A percentile compares a stretch with the other conserved stretches of the same genome.
These are phyloP conservation scores for Fabrea salina DNA, from an alignment of 169 alveolate species.

Conservation along the genomic window DNA sequence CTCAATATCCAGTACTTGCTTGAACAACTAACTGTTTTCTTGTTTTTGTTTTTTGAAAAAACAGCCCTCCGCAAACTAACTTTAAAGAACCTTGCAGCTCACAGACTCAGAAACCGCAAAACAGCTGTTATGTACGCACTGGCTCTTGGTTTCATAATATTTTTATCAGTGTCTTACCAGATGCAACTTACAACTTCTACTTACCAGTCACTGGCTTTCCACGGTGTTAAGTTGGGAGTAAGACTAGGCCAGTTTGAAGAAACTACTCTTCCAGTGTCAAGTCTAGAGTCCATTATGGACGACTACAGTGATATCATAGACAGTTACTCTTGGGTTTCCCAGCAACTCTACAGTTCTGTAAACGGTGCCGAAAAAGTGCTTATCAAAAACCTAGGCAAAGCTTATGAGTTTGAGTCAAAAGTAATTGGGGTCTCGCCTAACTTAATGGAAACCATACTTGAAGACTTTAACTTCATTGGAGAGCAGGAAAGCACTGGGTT, in stretches of 20 bases:
- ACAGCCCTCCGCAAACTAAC: constrained; percentile 62
- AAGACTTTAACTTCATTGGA: constrained; percentile 39
- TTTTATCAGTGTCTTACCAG: constrained; percentile 62
- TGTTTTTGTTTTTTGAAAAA: constrained; percentile 62
- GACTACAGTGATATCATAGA: constrained; percentile 22
- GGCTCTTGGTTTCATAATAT: constrained; percentile 77
- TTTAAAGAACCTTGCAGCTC: constrained; percentile 76
- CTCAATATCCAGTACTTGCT: constrained; percentile 70
- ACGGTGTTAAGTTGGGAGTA: constrained; percentile 41
- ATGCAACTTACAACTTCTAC: constrained; percentile 52
- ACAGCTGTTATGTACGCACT: constrained; percentile 76
- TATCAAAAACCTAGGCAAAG: constrained; percentile 45
- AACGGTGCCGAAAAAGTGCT: constrained; percentile 9
- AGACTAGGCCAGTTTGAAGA: not conserved
- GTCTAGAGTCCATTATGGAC: constrained; percentile 25
- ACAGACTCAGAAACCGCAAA: constrained; percentile 77
- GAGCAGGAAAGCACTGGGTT: constrained; percentile 29
- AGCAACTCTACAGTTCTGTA: not conserved
- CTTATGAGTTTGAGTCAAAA: constrained; percentile 21
- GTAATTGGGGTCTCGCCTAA: constrained; percentile 58
- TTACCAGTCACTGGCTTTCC: constrained; percentile 36
- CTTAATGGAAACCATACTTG: constrained; percentile 33
- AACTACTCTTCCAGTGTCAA: not conserved
- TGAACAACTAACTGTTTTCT: constrained; percentile 59
- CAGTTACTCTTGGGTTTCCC: constrained; percentile 26